Evolutionary conservation across 1,139 yeast species (phyloP).

Genomic region (Yarrowia galli): DNA sequence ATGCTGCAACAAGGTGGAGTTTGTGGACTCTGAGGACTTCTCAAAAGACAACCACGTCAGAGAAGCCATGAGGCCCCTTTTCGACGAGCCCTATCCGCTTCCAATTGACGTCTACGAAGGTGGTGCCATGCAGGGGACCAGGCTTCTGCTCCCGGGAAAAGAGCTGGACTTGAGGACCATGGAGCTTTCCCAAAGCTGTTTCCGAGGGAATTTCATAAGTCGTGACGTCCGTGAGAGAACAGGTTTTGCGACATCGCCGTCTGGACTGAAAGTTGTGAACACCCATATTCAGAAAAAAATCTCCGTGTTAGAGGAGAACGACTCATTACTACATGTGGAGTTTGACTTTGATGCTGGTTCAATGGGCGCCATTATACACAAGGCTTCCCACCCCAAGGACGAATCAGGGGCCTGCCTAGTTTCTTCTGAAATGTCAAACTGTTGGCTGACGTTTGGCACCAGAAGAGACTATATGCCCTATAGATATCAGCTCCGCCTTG

Average conservation of each 20-base stretch:
- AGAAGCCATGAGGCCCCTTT: background rate
- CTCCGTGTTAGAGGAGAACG: background rate
- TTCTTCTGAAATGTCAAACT: background rate
- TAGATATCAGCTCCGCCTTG: too few relatives aligned
- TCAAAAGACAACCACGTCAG: background rate
- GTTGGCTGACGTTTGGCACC: too few relatives aligned
- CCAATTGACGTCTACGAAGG: background rate
- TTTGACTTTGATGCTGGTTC: background rate
- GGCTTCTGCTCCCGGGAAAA: background rate
- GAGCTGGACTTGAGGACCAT: slow-evolving; percentile 1
- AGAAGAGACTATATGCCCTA: too few relatives aligned
- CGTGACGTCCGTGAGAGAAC: too few relatives aligned
- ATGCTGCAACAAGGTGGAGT: slow-evolving; percentile 6
- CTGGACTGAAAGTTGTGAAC: background rate
- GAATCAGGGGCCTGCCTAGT: background rate
- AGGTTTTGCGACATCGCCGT: background rate
- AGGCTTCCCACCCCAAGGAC: background rate
- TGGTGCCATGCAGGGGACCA: background rate
- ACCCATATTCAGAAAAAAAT: background rate
- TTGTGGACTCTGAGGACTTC: slow-evolving; percentile 2
- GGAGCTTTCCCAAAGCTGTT: background rate
- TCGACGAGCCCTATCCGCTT: background rate
- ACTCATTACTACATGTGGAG: background rate
- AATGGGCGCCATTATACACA: background rate
- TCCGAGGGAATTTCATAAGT: too few relatives aligned